Conservation (phyloP, 129 eudicot species). For the sunflower (Helianthus annuus) region HanXRQr2.0-SUNRISE NC_035442.2:110018673-110019172, state of each 20-base stretch:
- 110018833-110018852: slow-evolving; percentile 22
- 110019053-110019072: too few relatives aligned
- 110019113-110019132: too few relatives aligned
- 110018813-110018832: slow-evolving; percentile 35
- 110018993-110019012: background rate
- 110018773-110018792: slow-evolving; percentile 14
- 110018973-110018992: slow-evolving; percentile 1
- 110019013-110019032: too few relatives aligned
- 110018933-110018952: background rate
- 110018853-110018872: slow-evolving; percentile 24
- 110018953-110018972: background rate
- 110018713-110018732: background rate
- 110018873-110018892: slow-evolving; percentile 40
- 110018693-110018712: slow-evolving; percentile 43
- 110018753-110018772: background rate
- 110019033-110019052: too few relatives aligned
- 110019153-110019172: too few relatives aligned
- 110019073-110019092: too few relatives aligned
- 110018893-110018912: too few relatives aligned
- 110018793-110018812: slow-evolving; percentile 43
- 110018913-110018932: too few relatives aligned
- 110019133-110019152: too few relatives aligned
- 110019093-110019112: too few relatives aligned
- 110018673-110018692: slow-evolving; percentile 24
- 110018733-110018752: background rate